phyloP scores from a whole-genome alignment of 495 filamentous ascomycete species.

The Filosporella fistucella region DNA sequence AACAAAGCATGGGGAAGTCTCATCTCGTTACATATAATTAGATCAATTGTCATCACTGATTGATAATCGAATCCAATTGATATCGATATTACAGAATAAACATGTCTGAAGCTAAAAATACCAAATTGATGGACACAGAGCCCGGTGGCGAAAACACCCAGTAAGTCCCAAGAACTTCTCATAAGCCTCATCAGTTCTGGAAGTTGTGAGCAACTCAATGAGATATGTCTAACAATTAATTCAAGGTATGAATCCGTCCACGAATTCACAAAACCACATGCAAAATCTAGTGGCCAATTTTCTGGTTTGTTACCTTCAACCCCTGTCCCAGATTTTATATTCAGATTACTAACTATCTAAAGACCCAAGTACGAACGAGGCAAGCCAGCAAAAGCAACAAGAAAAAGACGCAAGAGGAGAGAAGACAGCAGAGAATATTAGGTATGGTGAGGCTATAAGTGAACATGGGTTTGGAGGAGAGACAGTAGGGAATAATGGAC shows the following conservation, averaged over 20 bases:
- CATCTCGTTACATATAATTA: too few relatives aligned
- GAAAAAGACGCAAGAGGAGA: slow-evolving; percentile 29
- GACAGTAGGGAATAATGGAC: slow-evolving; percentile 26
- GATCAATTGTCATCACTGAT: too few relatives aligned
- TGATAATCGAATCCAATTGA: too few relatives aligned
- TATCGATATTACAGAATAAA: too few relatives aligned
- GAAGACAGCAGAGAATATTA: slow-evolving; percentile 43
- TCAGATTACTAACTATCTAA: neutral
- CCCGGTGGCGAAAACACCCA: slow-evolving; percentile 61
- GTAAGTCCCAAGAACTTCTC: slow-evolving; percentile 31
- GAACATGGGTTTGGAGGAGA: slow-evolving; percentile 35
- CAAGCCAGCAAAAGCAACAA: slow-evolving; percentile 17
- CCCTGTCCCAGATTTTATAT: neutral
- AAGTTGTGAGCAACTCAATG: neutral
- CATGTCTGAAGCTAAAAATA: slow-evolving; percentile 16
- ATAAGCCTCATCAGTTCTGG: neutral
- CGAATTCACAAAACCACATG: slow-evolving; percentile 40
- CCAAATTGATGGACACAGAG: slow-evolving; percentile 53
- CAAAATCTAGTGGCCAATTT: slow-evolving; percentile 56
- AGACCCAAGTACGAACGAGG: slow-evolving; percentile 8
- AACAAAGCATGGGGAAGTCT: too few relatives aligned
- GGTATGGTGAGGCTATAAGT: slow-evolving; percentile 42
- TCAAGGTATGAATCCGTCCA: slow-evolving; percentile 58
- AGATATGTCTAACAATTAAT: neutral
- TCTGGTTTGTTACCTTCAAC: slow-evolving; percentile 14